These are phyloP conservation scores for Solanum lycopersicoides DNA, from an alignment of 257 asterid genomes.

Conservation along the genomic window DNA sequence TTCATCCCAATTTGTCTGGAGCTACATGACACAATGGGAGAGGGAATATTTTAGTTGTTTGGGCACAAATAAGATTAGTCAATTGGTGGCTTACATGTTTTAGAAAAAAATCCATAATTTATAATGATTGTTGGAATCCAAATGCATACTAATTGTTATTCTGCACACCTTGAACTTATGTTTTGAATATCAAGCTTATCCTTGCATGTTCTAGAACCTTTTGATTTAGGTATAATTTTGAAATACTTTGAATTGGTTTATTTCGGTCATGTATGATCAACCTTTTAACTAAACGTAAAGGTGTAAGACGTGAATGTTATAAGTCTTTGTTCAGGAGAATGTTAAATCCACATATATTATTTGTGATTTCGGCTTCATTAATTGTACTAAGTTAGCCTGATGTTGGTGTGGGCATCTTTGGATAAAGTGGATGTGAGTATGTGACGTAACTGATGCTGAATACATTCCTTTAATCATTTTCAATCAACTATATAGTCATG, in stretches of 20 bases:
- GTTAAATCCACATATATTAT: not conserved
- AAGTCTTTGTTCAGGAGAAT: not conserved
- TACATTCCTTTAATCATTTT: not conserved
- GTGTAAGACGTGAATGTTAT: not conserved
- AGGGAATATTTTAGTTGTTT: not conserved
- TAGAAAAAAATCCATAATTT: not conserved
- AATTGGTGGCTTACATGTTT: not conserved
- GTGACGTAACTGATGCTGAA: not conserved
- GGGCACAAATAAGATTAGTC: not conserved
- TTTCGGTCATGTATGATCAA: not conserved
- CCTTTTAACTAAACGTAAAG: not conserved
- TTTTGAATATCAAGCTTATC: not conserved
- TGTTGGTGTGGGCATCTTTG: not conserved
- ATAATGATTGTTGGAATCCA: not conserved
- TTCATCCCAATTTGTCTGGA: not conserved
- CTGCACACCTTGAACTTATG: not conserved
- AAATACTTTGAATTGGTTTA: not conserved
- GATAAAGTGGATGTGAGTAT: not conserved
- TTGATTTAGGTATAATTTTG: not conserved
- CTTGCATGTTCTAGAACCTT: not conserved
- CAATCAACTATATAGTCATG: not conserved
- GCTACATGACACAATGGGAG: not conserved
- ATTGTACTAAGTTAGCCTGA: not conserved
- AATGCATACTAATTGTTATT: not conserved
- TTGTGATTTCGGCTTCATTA: not conserved